Percentiles rank a stretch among this genome's conserved stretches.
These are phyloP conservation scores for Boletus patriciae DNA, from an alignment of 768 basidiomycete genomes.

Conservation along the genomic window DNA sequence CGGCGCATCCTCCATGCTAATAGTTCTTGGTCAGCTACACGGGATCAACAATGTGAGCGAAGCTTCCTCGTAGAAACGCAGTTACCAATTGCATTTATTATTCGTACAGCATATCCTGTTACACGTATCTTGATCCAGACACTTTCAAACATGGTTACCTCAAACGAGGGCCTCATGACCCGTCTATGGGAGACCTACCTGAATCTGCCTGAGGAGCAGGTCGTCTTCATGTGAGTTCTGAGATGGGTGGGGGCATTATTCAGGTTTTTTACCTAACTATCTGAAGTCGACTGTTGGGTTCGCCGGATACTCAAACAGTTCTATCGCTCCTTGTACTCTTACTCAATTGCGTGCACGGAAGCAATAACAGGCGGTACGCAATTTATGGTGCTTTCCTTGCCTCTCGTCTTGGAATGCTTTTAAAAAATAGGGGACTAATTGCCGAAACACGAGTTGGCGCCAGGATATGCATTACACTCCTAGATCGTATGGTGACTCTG, in stretches of 20 bases:
- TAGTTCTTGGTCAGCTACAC: constrained; percentile 72
- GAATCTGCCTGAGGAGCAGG: constrained; percentile 67
- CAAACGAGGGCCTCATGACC: constrained; percentile 57
- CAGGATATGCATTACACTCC: constrained; percentile 63
- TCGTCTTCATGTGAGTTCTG: constrained; percentile 67
- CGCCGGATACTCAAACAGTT: constrained; percentile 61
- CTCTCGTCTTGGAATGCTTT: not conserved
- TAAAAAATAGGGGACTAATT: constrained; percentile 46
- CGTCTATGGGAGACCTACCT: constrained; percentile 65
- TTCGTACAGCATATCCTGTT: constrained; percentile 52
- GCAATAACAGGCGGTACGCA: constrained; percentile 55
- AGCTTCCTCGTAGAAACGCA: constrained; percentile 1
- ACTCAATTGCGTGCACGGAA: constrained; percentile 66
- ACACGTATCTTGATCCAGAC: constrained; percentile 73
- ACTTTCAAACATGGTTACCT: constrained; percentile 82
- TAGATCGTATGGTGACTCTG: constrained; percentile 70
- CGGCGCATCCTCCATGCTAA: constrained; percentile 67
- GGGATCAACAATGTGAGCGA: constrained; percentile 57
- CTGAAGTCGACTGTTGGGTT: constrained; percentile 57
- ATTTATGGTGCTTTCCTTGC: constrained; percentile 6
- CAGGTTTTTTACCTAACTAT: constrained; percentile 10
- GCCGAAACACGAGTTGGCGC: constrained; percentile 54
- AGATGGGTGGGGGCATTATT: not conserved
- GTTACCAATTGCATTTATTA: not conserved
- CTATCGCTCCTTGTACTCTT: constrained; percentile 68